These are phyloP conservation scores for Debaryomyces maramus DNA, from an alignment of 805 yeast species.

Conservation along the genomic window DNA sequence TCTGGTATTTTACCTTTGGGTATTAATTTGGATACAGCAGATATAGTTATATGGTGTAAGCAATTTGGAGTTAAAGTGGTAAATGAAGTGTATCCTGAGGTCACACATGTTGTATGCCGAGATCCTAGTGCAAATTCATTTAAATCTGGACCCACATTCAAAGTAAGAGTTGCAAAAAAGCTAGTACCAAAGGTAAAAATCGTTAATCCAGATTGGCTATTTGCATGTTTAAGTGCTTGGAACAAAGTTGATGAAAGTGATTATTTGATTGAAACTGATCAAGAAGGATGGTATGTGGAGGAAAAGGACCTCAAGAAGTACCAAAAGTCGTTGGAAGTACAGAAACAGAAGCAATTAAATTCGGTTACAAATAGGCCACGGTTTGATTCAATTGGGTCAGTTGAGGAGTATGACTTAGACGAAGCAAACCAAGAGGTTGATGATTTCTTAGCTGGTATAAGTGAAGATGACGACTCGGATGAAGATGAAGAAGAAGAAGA, in stretches of 20 bases:
- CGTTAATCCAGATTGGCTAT: slow-evolving; percentile 93
- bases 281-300: slow-evolving; percentile 44
- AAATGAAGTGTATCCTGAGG: slow-evolving; percentile 63
- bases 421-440: slow-evolving; percentile 47
- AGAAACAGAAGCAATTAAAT: slow-evolving; percentile 16
- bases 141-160: slow-evolving; percentile 57
- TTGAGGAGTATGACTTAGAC: slow-evolving; percentile 40
- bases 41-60: slow-evolving; percentile 87
- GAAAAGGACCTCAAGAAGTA: slow-evolving; percentile 48
- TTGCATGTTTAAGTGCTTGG: slow-evolving; percentile 84
- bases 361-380: slow-evolving; percentile 23
- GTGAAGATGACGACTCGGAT: slow-evolving; percentile 36
- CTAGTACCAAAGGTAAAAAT: slow-evolving; percentile 63
- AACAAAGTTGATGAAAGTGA: slow-evolving; percentile 60
- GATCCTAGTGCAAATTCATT: slow-evolving; percentile 49
- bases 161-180: slow-evolving; percentile 76
- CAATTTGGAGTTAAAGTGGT: slow-evolving; percentile 90
- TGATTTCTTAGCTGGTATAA: slow-evolving; percentile 48
- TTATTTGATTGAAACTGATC: slow-evolving; percentile 54
- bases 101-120: slow-evolving; percentile 87
- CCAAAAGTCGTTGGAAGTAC: slow-evolving; percentile 27
- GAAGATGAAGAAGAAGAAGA: slow-evolving; percentile 30
- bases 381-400: slow-evolving; percentile 31
- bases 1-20: slow-evolving; percentile 93
- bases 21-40: slow-evolving; percentile 67